Evolutionary conservation across 2,329 filamentous ascomycete species (phyloP).

Genomic region (Penicillium sp.): DNA sequence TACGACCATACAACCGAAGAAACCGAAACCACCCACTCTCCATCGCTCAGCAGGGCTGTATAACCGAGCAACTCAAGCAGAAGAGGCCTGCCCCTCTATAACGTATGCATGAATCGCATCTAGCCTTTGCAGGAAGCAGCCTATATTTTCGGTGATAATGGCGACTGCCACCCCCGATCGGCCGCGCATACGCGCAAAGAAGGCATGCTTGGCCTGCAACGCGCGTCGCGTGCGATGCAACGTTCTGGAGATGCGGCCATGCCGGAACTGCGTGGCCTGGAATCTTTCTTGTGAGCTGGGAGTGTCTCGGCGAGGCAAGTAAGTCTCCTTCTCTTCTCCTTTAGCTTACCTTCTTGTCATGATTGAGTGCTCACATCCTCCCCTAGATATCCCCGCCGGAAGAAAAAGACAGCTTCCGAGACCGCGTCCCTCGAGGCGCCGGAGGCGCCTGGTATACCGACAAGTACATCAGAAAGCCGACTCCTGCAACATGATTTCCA

Average conservation of each 20-base stretch:
- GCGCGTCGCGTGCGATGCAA: slow-evolving; percentile 50
- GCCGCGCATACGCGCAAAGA: slow-evolving; percentile 39
- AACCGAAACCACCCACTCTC: slow-evolving; percentile 13
- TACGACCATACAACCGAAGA: slow-evolving; percentile 39
- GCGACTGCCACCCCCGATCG: slow-evolving; percentile 11
- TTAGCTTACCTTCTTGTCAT: not conserved
- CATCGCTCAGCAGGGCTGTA: not conserved
- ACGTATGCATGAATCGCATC: not conserved
- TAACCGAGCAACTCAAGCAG: slow-evolving; percentile 16
- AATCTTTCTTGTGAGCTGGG: slow-evolving; percentile 45
- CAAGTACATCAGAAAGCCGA: not conserved
- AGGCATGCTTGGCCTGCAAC: slow-evolving; percentile 49
- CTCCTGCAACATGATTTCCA: not conserved
- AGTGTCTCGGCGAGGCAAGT: slow-evolving; percentile 48
- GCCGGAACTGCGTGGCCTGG: slow-evolving; percentile 43
- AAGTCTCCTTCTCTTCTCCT: slow-evolving; percentile 13
- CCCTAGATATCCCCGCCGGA: slow-evolving; percentile 23
- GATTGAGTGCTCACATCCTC: not conserved
- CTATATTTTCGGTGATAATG: slow-evolving; percentile 16
- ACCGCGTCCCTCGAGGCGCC: not conserved
- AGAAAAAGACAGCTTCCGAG: slow-evolving; percentile 16
- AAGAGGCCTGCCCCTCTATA: not conserved
- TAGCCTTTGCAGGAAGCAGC: slow-evolving; percentile 13
- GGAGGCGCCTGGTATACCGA: not conserved
- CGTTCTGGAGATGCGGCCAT: slow-evolving; percentile 48